These are phyloP conservation scores for Hura crepitans DNA, from an alignment of 441 rosid genomes.

Conservation along the genomic window DNA sequence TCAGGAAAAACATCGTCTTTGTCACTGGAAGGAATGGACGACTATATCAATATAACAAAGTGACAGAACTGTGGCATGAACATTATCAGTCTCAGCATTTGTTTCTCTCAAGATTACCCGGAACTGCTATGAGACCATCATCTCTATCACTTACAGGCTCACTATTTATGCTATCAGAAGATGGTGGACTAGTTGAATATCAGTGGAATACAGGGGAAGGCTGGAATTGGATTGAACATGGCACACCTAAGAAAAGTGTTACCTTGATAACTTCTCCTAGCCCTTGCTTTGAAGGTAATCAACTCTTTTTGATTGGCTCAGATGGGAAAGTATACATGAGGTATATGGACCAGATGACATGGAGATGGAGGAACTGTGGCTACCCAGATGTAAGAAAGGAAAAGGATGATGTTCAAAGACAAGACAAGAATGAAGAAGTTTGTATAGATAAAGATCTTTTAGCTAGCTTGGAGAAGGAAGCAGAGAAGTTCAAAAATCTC, in stretches of 20 bases:
- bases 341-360: constrained; percentile 45
- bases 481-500: constrained; percentile 25
- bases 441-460: constrained; percentile 36
- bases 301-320: constrained; percentile 53
- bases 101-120: constrained; percentile 44
- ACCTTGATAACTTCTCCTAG: constrained; percentile 51
- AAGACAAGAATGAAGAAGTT: constrained; percentile 24
- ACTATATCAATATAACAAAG: constrained; percentile 61
- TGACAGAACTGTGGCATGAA: constrained; percentile 61
- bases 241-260: constrained; percentile 53
- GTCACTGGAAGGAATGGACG: constrained; percentile 47
- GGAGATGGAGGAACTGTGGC: constrained; percentile 63
- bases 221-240: constrained; percentile 73
- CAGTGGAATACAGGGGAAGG: constrained; percentile 59
- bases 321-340: constrained; percentile 61
- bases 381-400: constrained; percentile 32
- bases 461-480: constrained; percentile 31
- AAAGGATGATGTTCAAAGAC: constrained; percentile 22
- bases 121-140: constrained; percentile 49
- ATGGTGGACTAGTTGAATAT: constrained; percentile 62
- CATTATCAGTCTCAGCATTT: constrained; percentile 65
- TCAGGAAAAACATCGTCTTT: constrained; percentile 53
- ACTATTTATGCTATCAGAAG: constrained; percentile 57
- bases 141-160: constrained; percentile 48
- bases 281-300: constrained; percentile 51